phyloP scores from a whole-genome alignment of 768 basidiomycete genomes.

The Hirschioporus abietinus region DNA sequence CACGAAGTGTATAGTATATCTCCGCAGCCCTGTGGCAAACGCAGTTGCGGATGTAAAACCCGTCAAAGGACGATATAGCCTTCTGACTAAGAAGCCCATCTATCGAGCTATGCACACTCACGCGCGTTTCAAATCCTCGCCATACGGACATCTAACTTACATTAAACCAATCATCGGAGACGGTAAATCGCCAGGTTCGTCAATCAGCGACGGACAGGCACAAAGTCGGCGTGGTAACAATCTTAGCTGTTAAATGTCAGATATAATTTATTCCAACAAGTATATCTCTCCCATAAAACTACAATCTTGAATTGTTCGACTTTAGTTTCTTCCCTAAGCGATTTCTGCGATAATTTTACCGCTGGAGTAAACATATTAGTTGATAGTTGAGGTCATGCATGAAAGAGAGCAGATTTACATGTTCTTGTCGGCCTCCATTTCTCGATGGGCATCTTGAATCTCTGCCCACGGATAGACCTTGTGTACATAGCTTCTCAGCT shows the following conservation, averaged over 20 bases:
- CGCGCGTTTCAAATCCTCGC: not conserved
- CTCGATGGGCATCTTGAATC: conserved; percentile 73
- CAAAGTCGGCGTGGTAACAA: not conserved
- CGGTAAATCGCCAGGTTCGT: not conserved
- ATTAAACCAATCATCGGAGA: not conserved
- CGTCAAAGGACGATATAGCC: not conserved
- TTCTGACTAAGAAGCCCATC: not conserved
- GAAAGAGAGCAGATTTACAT: conserved; percentile 24
- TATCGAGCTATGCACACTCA: not conserved
- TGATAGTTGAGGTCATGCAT: not conserved
- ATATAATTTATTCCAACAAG: not conserved
- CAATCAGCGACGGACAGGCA: not conserved
- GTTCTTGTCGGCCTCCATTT: conserved; percentile 76
- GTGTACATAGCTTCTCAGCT: conserved; percentile 71
- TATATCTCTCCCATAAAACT: not conserved
- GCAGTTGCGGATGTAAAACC: not conserved
- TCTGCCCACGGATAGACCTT: conserved; percentile 79
- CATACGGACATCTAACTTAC: not conserved
- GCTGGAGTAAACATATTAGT: conserved; percentile 10
- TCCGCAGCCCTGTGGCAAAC: too few relatives aligned
- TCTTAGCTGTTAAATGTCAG: not conserved
- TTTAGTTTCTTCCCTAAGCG: conserved; percentile 4
- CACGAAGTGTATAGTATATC: too few relatives aligned
- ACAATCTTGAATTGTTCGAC: not conserved
- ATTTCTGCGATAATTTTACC: conserved; percentile 24